Percentiles rank a stretch among this genome's conserved stretches.
phyloP scores from a whole-genome alignment of 495 filamentous ascomycete genomes.

The Neurospora pannonica region DNA sequence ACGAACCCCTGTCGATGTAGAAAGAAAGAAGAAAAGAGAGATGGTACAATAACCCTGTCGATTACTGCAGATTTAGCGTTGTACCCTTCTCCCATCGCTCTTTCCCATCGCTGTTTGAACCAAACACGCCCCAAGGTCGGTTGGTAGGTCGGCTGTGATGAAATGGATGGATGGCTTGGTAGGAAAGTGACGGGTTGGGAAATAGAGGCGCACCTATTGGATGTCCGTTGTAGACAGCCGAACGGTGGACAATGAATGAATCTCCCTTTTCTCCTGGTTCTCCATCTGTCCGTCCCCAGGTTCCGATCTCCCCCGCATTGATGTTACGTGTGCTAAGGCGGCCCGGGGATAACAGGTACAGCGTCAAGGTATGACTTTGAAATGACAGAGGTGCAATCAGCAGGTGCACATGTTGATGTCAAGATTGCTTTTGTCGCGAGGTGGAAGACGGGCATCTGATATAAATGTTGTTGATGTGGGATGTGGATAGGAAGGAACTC shows the following conservation, averaged over 20 bases:
- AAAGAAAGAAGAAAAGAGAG: too few species aligned
- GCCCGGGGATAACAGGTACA: neutral
- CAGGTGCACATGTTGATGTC: neutral
- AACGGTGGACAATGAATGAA: neutral
- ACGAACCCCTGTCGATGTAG: too few species aligned
- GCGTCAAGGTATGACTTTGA: neutral
- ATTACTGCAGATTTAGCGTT: too few species aligned
- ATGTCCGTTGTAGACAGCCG: neutral
- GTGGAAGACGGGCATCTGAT: neutral
- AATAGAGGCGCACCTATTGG: neutral
- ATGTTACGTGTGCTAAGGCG: neutral
- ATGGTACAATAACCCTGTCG: too few species aligned
- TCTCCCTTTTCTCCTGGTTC: neutral
- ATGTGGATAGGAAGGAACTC: neutral
- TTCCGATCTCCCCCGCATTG: neutral
- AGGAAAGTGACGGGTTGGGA: neutral
- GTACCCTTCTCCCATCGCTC: too few species aligned
- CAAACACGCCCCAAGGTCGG: constrained; percentile 1
- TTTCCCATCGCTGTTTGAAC: too few species aligned
- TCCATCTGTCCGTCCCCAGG: neutral
- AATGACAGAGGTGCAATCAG: neutral
- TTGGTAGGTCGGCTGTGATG: neutral
- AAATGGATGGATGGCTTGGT: neutral
- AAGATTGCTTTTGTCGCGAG: neutral
- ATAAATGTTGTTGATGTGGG: neutral